phyloP scores from a whole-genome alignment of 352 stramenopile genomes.

The Pythium sp. region DNA sequence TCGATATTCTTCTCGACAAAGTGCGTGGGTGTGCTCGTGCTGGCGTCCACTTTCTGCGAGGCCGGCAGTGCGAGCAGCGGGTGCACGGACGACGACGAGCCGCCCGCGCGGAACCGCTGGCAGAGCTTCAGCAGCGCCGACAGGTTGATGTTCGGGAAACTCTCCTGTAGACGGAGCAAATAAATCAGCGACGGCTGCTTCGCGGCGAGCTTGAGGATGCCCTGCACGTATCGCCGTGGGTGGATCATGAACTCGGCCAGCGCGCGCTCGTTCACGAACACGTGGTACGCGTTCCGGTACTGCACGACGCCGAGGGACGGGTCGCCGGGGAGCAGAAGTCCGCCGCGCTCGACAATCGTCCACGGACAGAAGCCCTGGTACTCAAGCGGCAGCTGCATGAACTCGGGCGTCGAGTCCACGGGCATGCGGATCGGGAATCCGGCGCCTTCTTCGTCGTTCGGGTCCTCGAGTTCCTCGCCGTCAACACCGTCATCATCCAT shows the following conservation, averaged over 20 bases:
- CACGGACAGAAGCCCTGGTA: constrained; percentile 94
- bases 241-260: constrained; percentile 87
- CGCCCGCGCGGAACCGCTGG: constrained; percentile 35
- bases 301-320: constrained; percentile 90
- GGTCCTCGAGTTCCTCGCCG: constrained; percentile 13
- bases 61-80: constrained; percentile 47
- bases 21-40: constrained; percentile 88
- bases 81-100: constrained; percentile 39
- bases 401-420: constrained; percentile 91
- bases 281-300: constrained; percentile 88
- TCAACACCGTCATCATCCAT: constrained; percentile 26
- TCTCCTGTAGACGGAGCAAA: constrained; percentile 84
- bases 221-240: constrained; percentile 75
- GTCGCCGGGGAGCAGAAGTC: constrained; percentile 89
- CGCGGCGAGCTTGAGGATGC: constrained; percentile 65
- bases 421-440: constrained; percentile 78
- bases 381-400: constrained; percentile 92
- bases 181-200: constrained; percentile 91
- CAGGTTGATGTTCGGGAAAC: constrained; percentile 77
- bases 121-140: constrained; percentile 70
- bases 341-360: constrained; percentile 86
- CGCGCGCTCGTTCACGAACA: constrained; percentile 91
- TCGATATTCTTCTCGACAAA: constrained; percentile 92
- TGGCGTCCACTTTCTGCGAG: constrained; percentile 79
- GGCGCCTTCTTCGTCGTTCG: constrained; percentile 39